Conservation (phyloP, 2,329 filamentous ascomycete species). For the Metarhizium guizhouense region DNA sequence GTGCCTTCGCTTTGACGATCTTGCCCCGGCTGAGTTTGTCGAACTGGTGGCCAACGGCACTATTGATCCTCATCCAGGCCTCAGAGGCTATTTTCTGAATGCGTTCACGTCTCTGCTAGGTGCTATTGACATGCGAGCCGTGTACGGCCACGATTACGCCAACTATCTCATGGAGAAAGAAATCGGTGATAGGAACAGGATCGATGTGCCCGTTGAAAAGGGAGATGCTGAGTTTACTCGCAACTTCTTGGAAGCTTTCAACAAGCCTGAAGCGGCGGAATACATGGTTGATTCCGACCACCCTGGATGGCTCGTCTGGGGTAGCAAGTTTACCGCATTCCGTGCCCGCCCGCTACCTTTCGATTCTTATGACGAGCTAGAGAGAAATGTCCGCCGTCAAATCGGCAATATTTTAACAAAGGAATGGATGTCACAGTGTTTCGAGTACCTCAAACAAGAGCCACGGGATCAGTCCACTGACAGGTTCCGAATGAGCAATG, state of each 20-base stretch:
- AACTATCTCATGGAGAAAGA: slow-evolving; percentile 81
- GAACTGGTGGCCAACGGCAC: slow-evolving; percentile 74
- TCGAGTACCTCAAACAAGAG: slow-evolving; percentile 93
- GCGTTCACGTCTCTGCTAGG: slow-evolving; percentile 70
- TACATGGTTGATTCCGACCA: slow-evolving; percentile 90
- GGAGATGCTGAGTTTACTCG: slow-evolving; percentile 72
- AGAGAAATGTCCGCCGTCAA: slow-evolving; percentile 62
- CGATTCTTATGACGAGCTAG: slow-evolving; percentile 69
- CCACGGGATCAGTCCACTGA: slow-evolving; percentile 75
- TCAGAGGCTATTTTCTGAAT: slow-evolving; percentile 73
- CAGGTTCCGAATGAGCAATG: slow-evolving; percentile 81
- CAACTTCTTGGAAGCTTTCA: slow-evolving; percentile 70
- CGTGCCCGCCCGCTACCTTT: slow-evolving; percentile 61
- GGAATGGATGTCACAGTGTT: slow-evolving; percentile 80
- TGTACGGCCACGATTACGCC: slow-evolving; percentile 78
- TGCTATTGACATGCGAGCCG: slow-evolving; percentile 77
- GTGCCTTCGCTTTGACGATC: slow-evolving; percentile 81
- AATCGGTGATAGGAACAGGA: slow-evolving; percentile 59
- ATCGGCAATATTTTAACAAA: slow-evolving; percentile 75
- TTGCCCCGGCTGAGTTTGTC: slow-evolving; percentile 74
- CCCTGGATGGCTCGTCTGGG: slow-evolving; percentile 95
- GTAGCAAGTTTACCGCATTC: slow-evolving; percentile 74
- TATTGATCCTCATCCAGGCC: slow-evolving; percentile 81
- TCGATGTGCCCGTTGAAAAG: slow-evolving; percentile 63
- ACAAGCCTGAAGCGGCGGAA: slow-evolving; percentile 55